Percentiles rank a stretch among this genome's conserved stretches.
phyloP scores from a whole-genome alignment of 1,284 basidiomycete genomes.

The Ganoderma lucidum region DNA sequence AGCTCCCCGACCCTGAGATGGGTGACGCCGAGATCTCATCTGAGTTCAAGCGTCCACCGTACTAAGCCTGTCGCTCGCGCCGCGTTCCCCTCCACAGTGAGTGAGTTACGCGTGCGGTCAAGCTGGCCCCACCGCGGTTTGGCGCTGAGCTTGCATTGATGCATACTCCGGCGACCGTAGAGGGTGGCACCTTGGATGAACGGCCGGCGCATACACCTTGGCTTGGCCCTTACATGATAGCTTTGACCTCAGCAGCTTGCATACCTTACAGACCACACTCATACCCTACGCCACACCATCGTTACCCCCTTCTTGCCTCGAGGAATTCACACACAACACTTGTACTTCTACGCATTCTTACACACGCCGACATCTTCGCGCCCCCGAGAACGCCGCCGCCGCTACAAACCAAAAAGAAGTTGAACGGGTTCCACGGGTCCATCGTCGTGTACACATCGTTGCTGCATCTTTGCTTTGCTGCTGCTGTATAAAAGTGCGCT shows the following conservation, averaged over 20 bases:
- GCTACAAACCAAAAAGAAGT: not conserved
- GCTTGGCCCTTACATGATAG: constrained; percentile 9
- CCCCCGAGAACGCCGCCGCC: not conserved
- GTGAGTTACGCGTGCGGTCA: not conserved
- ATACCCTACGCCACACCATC: constrained; percentile 4
- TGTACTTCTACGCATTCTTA: not conserved
- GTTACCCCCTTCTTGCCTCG: not conserved
- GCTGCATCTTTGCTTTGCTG: constrained; percentile 16
- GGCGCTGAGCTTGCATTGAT: not conserved
- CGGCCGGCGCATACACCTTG: constrained; percentile 13
- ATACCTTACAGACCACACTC: constrained; percentile 17
- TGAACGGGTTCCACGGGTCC: not conserved
- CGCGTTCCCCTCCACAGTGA: not conserved
- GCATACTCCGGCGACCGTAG: not conserved
- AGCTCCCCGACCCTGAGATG: constrained; percentile 41
- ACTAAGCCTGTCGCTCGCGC: constrained; percentile 18
- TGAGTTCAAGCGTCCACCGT: constrained; percentile 41
- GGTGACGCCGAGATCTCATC: constrained; percentile 37
- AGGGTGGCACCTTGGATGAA: not conserved
- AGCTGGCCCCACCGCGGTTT: not conserved
- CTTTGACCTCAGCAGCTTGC: not conserved
- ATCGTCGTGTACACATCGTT: constrained; percentile 11
- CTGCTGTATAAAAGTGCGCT: constrained; percentile 24
- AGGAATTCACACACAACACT: not conserved
- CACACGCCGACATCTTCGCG: not conserved